phyloP scores from a whole-genome alignment of 805 yeast genomes.

The Metschnikowia anglica region DNA sequence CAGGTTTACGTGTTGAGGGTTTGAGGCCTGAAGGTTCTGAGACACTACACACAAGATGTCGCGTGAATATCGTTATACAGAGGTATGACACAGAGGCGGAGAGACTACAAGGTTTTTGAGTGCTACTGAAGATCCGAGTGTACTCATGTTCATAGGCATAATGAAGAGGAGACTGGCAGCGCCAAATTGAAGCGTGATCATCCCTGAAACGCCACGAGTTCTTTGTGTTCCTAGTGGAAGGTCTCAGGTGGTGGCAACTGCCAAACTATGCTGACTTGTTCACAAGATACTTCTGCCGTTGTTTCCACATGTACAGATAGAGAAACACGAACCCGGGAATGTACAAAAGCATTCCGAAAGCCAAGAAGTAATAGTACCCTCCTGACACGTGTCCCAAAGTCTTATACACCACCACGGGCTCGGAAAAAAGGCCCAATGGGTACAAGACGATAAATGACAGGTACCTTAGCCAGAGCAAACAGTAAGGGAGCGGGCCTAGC shows the following conservation, averaged over 20 bases:
- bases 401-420: slow-evolving; percentile 28
- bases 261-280: neutral
- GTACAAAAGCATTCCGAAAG: slow-evolving; percentile 26
- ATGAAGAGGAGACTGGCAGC: too few relatives aligned
- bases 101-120: too few relatives aligned
- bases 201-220: too few relatives aligned
- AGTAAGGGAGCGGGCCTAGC: slow-evolving; percentile 17
- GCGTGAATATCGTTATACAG: too few relatives aligned
- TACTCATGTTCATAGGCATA: too few relatives aligned
- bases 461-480: slow-evolving; percentile 31
- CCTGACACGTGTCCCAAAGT: slow-evolving; percentile 21
- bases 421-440: slow-evolving; percentile 31
- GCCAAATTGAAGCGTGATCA: too few relatives aligned
- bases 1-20: neutral
- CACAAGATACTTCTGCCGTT: slow-evolving; percentile 22
- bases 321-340: slow-evolving; percentile 32
- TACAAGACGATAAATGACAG: slow-evolving; percentile 30
- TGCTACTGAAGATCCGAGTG: too few relatives aligned
- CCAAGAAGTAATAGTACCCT: slow-evolving; percentile 23
- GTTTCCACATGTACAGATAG: slow-evolving; percentile 33
- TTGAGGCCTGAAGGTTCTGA: too few relatives aligned
- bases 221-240: too few relatives aligned
- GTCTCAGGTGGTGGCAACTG: neutral
- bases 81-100: too few relatives aligned
- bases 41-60: too few relatives aligned